phyloP scores from a whole-genome alignment of 257 asterid genomes.

The Capsicum rhomboideum region DNA sequence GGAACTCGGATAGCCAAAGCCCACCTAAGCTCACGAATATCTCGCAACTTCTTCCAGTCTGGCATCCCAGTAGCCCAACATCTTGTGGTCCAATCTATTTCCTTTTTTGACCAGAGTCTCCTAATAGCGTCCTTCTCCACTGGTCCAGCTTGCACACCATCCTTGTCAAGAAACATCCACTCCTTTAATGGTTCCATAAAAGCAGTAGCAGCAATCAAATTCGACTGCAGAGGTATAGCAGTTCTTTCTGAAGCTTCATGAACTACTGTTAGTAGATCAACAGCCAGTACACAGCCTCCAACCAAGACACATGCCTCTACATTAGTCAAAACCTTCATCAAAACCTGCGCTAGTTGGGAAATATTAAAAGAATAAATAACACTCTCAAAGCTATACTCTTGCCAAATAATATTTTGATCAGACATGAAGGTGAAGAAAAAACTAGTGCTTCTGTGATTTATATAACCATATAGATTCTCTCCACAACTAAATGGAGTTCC shows the following conservation, averaged over 20 bases:
- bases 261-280: constrained; percentile 81
- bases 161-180: constrained; percentile 78
- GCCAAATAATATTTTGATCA: not conserved
- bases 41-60: constrained; percentile 95
- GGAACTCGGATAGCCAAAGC: constrained; percentile 89
- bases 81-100: constrained; percentile 89
- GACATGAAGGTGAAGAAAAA: not conserved
- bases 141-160: constrained; percentile 79
- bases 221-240: constrained; percentile 93
- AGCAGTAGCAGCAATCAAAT: constrained; percentile 94
- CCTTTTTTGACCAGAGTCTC: constrained; percentile 91
- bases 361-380: constrained; percentile 5
- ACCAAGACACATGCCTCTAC: constrained; percentile 97
- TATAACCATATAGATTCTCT: not conserved
- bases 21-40: constrained; percentile 98
- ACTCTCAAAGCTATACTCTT: not conserved
- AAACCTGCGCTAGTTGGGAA: constrained; percentile 41
- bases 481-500: not conserved
- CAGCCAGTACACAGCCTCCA: constrained; percentile 98
- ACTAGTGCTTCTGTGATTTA: not conserved
- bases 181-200: constrained; percentile 95
- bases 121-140: constrained; percentile 95
- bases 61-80: constrained; percentile 97
- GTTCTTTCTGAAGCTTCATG: constrained; percentile 99
- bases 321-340: constrained; percentile 87